Conservation (phyloP, 352 stramenopile species). For the Phytopythium aichiense region DNA sequence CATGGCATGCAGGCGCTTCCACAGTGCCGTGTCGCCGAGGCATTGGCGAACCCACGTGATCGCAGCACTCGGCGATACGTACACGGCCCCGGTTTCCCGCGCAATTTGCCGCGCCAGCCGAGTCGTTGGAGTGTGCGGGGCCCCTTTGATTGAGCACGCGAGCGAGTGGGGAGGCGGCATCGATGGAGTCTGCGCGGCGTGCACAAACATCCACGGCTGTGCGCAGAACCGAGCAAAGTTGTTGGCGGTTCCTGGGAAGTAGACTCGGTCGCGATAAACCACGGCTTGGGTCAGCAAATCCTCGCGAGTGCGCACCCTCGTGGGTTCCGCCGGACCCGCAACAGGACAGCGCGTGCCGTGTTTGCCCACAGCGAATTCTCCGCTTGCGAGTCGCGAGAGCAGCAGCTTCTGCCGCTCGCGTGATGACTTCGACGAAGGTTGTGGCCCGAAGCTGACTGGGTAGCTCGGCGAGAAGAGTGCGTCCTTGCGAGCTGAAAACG, state of each 20-base stretch:
- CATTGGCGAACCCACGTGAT: conserved; percentile 58
- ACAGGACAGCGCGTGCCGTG: conserved; percentile 43
- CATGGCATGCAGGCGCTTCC: conserved; percentile 10
- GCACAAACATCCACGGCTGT: conserved; percentile 3
- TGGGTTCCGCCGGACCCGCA: conserved; percentile 13
- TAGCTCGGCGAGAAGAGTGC: conserved; percentile 46
- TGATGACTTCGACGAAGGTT: neutral
- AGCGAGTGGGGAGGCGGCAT: conserved; percentile 18
- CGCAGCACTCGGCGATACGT: conserved; percentile 43
- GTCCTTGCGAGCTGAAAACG: conserved; percentile 30
- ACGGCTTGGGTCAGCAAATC: conserved; percentile 15
- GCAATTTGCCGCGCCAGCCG: conserved; percentile 26
- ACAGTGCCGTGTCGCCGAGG: conserved; percentile 34
- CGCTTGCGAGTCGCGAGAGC: conserved; percentile 23
- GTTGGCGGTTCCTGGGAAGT: conserved; percentile 31
- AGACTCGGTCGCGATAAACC: conserved; percentile 47
- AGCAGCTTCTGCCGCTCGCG: conserved; percentile 4
- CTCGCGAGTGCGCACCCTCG: conserved; percentile 1
- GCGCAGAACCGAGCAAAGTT: neutral
- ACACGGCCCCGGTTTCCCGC: conserved; percentile 22
- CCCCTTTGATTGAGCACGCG: conserved; percentile 36
- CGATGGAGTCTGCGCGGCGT: neutral
- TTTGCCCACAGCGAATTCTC: conserved; percentile 48
- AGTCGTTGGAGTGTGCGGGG: conserved; percentile 32
- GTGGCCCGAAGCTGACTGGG: conserved; percentile 3